These are phyloP conservation scores for Solanum bulbocastanum DNA, from an alignment of 257 asterid species.

Conservation along the genomic window DNA sequence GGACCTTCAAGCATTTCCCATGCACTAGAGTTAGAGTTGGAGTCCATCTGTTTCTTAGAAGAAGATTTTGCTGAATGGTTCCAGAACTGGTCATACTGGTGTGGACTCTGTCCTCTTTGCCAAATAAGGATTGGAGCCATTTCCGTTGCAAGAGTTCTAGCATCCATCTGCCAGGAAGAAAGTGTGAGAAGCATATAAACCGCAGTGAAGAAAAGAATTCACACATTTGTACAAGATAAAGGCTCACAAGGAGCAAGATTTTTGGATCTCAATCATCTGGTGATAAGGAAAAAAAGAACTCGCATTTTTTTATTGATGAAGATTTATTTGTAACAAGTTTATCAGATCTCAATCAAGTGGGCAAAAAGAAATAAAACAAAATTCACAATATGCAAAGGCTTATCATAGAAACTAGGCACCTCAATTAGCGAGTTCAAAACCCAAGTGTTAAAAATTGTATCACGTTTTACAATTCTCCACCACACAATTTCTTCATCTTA, in stretches of 20 bases:
- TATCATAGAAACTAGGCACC: neutral
- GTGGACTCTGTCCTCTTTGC: constrained; percentile 65
- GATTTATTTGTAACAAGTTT: neutral
- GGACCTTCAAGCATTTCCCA: constrained; percentile 66
- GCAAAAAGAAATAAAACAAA: neutral
- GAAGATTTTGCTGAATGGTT: constrained; percentile 31
- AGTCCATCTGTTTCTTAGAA: constrained; percentile 24
- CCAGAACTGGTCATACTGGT: constrained; percentile 55
- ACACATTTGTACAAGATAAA: neutral
- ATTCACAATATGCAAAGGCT: neutral
- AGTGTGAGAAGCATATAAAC: neutral
- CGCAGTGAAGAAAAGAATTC: neutral
- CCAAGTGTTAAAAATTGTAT: neutral
- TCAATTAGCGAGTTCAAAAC: neutral
- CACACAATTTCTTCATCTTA: neutral
- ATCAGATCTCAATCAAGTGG: neutral
- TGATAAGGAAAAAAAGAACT: neutral
- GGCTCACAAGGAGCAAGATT: neutral
- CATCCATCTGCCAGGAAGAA: constrained; percentile 63
- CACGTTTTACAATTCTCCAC: neutral
- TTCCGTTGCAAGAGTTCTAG: constrained; percentile 81
- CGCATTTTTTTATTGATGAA: neutral
- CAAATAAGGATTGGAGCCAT: constrained; percentile 84
- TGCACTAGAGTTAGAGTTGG: constrained; percentile 25
- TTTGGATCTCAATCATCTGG: neutral